These are phyloP conservation scores for Apiospora pterosperma DNA, from an alignment of 2,329 filamentous ascomycete genomes.

Conservation along the genomic window DNA sequence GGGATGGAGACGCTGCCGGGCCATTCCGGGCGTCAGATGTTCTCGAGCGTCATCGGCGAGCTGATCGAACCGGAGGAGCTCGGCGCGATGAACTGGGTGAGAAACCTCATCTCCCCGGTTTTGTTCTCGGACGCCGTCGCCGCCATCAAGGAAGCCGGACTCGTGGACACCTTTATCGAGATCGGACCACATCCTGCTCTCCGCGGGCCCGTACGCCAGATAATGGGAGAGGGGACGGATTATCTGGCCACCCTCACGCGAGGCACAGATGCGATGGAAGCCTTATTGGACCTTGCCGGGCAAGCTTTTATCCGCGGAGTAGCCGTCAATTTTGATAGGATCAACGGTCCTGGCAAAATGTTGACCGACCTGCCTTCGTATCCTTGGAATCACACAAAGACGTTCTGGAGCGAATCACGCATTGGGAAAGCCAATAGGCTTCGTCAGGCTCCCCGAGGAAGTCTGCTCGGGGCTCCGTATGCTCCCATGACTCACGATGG, in stretches of 20 bases:
- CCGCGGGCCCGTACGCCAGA: no score
- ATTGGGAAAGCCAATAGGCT: slow-evolving; percentile 40
- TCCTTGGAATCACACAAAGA: slow-evolving; percentile 50
- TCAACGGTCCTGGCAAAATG: slow-evolving; percentile 13
- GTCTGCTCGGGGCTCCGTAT: slow-evolving; percentile 46
- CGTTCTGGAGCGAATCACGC: slow-evolving; percentile 52
- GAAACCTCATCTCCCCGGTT: slow-evolving; percentile 20
- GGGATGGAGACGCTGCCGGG: not conserved
- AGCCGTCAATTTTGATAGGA: slow-evolving; percentile 13
- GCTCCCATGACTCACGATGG: slow-evolving; percentile 40
- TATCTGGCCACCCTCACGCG: slow-evolving; percentile 16
- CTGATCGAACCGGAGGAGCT: slow-evolving; percentile 12
- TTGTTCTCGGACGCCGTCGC: slow-evolving; percentile 17
- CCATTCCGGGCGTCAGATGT: slow-evolving; percentile 9
- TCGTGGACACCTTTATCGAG: slow-evolving; percentile 23
- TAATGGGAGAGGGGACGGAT: no score
- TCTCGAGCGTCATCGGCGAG: slow-evolving; percentile 19
- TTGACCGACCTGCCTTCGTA: slow-evolving; percentile 47
- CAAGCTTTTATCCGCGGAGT: slow-evolving; percentile 14
- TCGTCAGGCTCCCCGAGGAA: slow-evolving; percentile 41
- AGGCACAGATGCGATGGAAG: slow-evolving; percentile 11
- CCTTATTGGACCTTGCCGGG: slow-evolving; percentile 14
- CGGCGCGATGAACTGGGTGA: slow-evolving; percentile 17
- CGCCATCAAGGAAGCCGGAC: slow-evolving; percentile 9
- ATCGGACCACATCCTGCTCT: slow-evolving; percentile 26